A percentile compares a stretch with the other conserved stretches of the same genome.
Evolutionary conservation across 208 protist genomes (phyloP).

Genomic region (Giardia muris): DNA sequence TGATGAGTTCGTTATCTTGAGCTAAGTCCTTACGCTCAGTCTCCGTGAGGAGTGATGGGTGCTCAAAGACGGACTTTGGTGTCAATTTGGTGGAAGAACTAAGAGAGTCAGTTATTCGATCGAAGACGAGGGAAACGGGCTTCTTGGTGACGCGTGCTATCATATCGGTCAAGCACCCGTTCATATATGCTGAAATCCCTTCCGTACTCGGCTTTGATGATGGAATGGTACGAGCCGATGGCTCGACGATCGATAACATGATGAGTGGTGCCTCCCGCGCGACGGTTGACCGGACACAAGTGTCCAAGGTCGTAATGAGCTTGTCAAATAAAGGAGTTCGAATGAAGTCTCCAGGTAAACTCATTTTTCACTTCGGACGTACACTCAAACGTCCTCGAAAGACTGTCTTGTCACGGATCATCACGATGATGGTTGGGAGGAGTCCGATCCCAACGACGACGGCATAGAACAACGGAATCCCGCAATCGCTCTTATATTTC

Average conservation of each 20-base stretch:
- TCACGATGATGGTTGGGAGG: not conserved
- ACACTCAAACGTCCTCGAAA: not conserved
- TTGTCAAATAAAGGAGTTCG: not conserved
- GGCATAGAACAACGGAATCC: not conserved
- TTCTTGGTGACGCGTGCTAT: not conserved
- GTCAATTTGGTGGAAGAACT: not conserved
- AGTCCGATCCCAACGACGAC: not conserved
- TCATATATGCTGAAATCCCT: not conserved
- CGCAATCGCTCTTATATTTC: not conserved
- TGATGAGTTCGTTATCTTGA: not conserved
- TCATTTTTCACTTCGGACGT: not conserved
- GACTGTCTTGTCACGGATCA: not conserved
- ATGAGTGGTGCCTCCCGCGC: not conserved
- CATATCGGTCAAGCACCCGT: not conserved
- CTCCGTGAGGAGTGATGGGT: not conserved
- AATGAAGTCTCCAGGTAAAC: not conserved
- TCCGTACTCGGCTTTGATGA: not conserved
- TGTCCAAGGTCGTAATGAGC: not conserved
- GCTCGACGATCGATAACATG: not conserved
- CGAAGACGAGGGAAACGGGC: not conserved
- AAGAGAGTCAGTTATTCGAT: not conserved
- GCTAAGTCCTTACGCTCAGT: not conserved
- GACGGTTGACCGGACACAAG: not conserved
- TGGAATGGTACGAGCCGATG: not conserved
- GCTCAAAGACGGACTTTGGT: not conserved